phyloP scores from a whole-genome alignment of 202 grass and related monocot genomes.

The Elaeis oleifera region DNA sequence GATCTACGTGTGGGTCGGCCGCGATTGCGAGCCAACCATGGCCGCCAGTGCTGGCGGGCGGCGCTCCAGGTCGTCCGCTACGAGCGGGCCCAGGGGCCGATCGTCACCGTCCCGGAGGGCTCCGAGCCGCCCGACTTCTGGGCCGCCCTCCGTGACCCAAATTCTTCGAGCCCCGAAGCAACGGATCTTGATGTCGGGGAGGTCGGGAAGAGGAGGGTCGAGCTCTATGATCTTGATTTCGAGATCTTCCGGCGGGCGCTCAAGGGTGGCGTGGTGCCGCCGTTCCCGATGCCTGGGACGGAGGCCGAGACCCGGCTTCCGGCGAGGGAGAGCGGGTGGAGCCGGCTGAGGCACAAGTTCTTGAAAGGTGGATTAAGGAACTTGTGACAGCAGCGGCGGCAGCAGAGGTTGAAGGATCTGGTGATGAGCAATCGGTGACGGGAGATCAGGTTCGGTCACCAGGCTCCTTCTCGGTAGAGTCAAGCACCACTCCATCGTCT shows the following conservation, averaged over 20 bases:
- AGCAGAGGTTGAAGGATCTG: background rate
- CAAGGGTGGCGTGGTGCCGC: slow-evolving; percentile 10
- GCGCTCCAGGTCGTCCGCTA: slow-evolving; percentile 33
- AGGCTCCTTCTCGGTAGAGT: slow-evolving; percentile 6
- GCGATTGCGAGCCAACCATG: slow-evolving; percentile 28
- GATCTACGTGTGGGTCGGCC: slow-evolving; percentile 43
- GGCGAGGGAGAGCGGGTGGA: slow-evolving; percentile 5
- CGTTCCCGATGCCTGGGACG: background rate
- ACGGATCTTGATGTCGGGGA: background rate
- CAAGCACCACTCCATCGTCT: slow-evolving; percentile 40
- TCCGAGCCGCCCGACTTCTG: slow-evolving; percentile 31
- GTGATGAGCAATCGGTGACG: slow-evolving; percentile 8
- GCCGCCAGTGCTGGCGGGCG: slow-evolving; percentile 18
- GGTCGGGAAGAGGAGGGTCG: slow-evolving; percentile 32
- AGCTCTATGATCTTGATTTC: slow-evolving; percentile 45
- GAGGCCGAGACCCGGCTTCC: background rate
- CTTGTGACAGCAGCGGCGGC: background rate
- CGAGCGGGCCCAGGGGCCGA: slow-evolving; percentile 29
- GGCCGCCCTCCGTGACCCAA: slow-evolving; percentile 14
- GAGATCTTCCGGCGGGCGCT: slow-evolving; percentile 38
- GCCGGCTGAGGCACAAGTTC: slow-evolving; percentile 4
- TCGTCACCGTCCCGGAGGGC: slow-evolving; percentile 33
- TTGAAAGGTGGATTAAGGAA: background rate
- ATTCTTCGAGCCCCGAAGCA: slow-evolving; percentile 14
- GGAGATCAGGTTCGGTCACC: background rate